Percentiles rank a stretch among this genome's conserved stretches.
Evolutionary conservation across 2,329 filamentous ascomycete genomes (phyloP).

Genomic region (Fusarium sp.): DNA sequence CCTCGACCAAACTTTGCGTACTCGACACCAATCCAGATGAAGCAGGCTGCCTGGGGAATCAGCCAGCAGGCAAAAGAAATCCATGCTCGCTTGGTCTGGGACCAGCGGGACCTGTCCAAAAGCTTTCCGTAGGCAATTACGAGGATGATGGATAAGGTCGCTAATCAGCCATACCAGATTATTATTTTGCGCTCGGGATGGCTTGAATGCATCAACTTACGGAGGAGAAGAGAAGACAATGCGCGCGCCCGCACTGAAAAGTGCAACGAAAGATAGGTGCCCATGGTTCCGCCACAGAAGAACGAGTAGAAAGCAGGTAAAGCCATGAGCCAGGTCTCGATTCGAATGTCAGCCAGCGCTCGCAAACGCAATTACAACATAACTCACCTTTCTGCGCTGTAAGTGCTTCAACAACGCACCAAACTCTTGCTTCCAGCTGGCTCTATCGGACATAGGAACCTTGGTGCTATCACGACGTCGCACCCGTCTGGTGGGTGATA

Average conservation of each 20-base stretch:
- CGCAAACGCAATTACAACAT: rapidly evolving
- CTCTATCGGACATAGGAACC: not conserved
- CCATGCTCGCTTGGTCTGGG: slow-evolving; percentile 6
- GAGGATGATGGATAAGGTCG: not conserved
- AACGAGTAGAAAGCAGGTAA: slow-evolving; percentile 6
- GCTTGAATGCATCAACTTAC: not conserved
- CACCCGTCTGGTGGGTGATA: not conserved
- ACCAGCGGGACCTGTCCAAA: not conserved
- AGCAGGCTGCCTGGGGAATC: not conserved
- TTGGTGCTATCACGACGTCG: not conserved
- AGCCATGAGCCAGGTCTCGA: not conserved
- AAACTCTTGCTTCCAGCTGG: not conserved
- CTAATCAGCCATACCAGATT: rapidly evolving
- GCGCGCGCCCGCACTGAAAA: not conserved
- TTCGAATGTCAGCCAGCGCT: not conserved
- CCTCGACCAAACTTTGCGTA: not conserved
- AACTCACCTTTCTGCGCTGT: not conserved
- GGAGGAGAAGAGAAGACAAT: not conserved
- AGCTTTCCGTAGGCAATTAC: not conserved
- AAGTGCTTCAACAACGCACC: not conserved
- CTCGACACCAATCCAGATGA: slow-evolving; percentile 1
- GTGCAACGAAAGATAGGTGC: not conserved
- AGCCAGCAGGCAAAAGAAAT: not conserved
- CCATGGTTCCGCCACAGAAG: slow-evolving; percentile 7
- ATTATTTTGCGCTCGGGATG: rapidly evolving